A percentile compares a stretch with the other conserved stretches of the same genome.
Evolutionary conservation across 2,329 filamentous ascomycete genomes (phyloP).

Genomic region (Fusarium sp.): DNA sequence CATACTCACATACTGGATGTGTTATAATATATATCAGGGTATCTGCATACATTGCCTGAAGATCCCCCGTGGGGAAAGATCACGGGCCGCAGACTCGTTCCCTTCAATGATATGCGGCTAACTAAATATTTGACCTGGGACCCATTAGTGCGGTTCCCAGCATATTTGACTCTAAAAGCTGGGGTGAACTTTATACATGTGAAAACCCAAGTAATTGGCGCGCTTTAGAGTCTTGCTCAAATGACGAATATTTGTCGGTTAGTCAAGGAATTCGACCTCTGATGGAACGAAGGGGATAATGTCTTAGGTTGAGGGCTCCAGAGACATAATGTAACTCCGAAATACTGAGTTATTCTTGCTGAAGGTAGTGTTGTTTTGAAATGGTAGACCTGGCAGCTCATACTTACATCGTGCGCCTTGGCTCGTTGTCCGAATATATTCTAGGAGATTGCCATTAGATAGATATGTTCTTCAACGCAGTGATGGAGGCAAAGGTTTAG

Average conservation of each 20-base stretch:
- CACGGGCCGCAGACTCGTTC: not conserved
- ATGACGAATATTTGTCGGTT: accelerated
- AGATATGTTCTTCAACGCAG: no score
- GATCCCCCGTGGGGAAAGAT: not conserved
- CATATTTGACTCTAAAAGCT: not conserved
- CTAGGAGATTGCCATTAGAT: not conserved
- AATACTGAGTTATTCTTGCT: not conserved
- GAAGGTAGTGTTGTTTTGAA: not conserved
- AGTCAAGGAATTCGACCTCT: not conserved
- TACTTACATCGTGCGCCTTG: not conserved
- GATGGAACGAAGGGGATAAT: accelerated
- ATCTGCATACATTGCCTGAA: not conserved
- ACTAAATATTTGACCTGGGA: not conserved
- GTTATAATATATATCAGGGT: not conserved
- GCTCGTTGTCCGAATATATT: not conserved
- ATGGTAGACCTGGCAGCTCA: not conserved
- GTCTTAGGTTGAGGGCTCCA: not conserved
- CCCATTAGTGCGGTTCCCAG: not conserved
- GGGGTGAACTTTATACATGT: not conserved
- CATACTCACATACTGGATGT: not conserved
- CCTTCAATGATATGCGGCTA: not conserved
- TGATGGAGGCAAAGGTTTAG: not conserved
- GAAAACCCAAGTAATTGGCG: not conserved
- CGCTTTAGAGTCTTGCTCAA: not conserved
- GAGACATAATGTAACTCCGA: accelerated